These are phyloP conservation scores for Senna siamea DNA, from an alignment of 306 rosid genomes.

Conservation along the genomic window DNA sequence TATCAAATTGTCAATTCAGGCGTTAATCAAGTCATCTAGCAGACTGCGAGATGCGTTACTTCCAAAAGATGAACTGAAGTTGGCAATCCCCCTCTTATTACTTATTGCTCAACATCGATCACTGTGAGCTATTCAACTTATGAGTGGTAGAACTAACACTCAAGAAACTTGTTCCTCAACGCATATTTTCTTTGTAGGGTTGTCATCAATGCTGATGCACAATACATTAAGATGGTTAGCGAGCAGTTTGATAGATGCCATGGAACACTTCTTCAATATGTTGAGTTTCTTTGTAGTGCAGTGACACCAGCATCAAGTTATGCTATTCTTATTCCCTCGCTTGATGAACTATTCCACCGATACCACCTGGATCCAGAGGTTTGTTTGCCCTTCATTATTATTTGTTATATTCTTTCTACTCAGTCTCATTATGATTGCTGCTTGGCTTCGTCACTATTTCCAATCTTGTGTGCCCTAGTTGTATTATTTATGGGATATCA, in stretches of 20 bases:
- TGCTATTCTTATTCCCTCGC: conserved; percentile 83
- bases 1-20: conserved; percentile 53
- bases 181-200: conserved; percentile 64
- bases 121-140: conserved; percentile 61
- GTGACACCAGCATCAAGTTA: conserved; percentile 77
- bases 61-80: conserved; percentile 86
- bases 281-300: conserved; percentile 90
- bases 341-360: conserved; percentile 78
- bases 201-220: conserved; percentile 84
- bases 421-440: not conserved
- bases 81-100: conserved; percentile 87
- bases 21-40: conserved; percentile 87
- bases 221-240: conserved; percentile 93
- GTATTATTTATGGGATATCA: not conserved
- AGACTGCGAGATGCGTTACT: conserved; percentile 87
- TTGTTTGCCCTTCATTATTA: conserved; percentile 12
- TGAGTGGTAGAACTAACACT: conserved; percentile 5
- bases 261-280: conserved; percentile 94
- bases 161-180: conserved; percentile 30
- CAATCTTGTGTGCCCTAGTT: conserved; percentile 14
- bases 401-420: conserved; percentile 11
- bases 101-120: conserved; percentile 99
- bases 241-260: conserved; percentile 98
- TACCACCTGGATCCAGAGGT: conserved; percentile 99
- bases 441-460: not conserved